A percentile compares a stretch with the other conserved stretches of the same genome.
These are phyloP conservation scores for Cladosporium cucumerinum DNA, from an alignment of 2,329 filamentous ascomycete genomes.

Conservation along the genomic window DNA sequence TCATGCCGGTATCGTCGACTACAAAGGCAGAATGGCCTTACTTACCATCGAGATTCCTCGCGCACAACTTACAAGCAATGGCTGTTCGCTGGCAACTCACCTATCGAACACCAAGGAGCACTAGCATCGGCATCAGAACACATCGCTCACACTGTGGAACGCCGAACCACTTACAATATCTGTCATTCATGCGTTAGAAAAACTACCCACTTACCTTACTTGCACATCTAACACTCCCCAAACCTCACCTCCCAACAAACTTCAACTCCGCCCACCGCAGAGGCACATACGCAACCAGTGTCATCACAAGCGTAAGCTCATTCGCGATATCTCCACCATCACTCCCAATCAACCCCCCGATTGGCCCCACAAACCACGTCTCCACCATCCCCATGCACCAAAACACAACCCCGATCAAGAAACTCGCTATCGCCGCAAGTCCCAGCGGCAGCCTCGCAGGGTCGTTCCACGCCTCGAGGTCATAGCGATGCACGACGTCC, in stretches of 20 bases:
- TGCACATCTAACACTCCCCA: too few relatives aligned
- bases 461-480: slow-evolving; percentile 47
- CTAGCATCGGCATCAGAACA: background rate
- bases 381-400: slow-evolving; percentile 49
- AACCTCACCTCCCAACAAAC: slow-evolving; percentile 35
- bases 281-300: slow-evolving; percentile 47
- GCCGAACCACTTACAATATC: background rate
- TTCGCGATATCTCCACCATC: slow-evolving; percentile 57
- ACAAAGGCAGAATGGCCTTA: background rate
- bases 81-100: background rate
- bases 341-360: slow-evolving; percentile 55
- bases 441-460: slow-evolving; percentile 42
- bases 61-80: too few relatives aligned
- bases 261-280: slow-evolving; percentile 50
- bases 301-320: slow-evolving; percentile 52
- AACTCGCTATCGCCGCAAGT: slow-evolving; percentile 39
- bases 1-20: background rate
- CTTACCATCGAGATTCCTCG: background rate
- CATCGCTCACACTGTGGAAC: background rate
- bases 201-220: background rate
- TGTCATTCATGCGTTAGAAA: background rate
- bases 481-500: slow-evolving; percentile 39
- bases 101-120: background rate
- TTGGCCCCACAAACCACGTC: slow-evolving; percentile 48
- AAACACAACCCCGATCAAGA: slow-evolving; percentile 39